These are phyloP conservation scores for Mucor mucedo DNA, from an alignment of 371 early-diverging fungal genomes.

Conservation along the genomic window DNA sequence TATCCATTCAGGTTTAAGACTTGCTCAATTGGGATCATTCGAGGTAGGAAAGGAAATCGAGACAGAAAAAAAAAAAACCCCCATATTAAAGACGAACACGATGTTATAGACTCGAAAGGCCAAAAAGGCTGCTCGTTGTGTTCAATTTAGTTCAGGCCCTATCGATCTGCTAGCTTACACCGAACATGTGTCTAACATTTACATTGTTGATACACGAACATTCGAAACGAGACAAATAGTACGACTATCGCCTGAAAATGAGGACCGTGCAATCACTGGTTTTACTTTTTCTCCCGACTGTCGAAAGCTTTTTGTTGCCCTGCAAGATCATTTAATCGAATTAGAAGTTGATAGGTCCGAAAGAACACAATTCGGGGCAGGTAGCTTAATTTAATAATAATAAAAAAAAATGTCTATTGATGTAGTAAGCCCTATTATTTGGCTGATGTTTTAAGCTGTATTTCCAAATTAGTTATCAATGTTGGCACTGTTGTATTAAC, in stretches of 20 bases:
- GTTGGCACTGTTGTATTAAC: not conserved
- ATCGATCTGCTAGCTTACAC: conserved; percentile 80
- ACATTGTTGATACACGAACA: conserved; percentile 82
- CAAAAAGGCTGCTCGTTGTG: conserved; percentile 80
- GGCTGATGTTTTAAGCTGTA: conserved; percentile 12
- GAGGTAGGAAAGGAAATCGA: conserved; percentile 12
- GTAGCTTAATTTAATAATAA: not conserved
- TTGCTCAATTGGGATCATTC: conserved; percentile 38
- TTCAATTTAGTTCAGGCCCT: conserved; percentile 80
- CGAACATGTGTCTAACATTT: conserved; percentile 82
- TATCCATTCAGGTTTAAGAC: conserved; percentile 56
- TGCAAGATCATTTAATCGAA: conserved; percentile 33
- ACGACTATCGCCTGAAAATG: conserved; percentile 48
- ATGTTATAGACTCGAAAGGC: conserved; percentile 39
- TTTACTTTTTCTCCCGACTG: conserved; percentile 33
- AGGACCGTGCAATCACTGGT: conserved; percentile 40
- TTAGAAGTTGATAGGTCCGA: conserved; percentile 22
- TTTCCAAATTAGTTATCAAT: not conserved
- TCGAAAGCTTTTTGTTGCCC: conserved; percentile 32
- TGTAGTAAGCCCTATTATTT: not conserved
- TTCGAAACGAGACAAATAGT: conserved; percentile 71
- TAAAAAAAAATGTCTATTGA: not conserved
- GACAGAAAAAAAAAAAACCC: not conserved
- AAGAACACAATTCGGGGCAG: conserved; percentile 31
- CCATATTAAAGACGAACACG: conserved; percentile 37